phyloP scores from a whole-genome alignment of 2,329 filamentous ascomycete genomes.

The Pseudohalonectria lignicola region DNA sequence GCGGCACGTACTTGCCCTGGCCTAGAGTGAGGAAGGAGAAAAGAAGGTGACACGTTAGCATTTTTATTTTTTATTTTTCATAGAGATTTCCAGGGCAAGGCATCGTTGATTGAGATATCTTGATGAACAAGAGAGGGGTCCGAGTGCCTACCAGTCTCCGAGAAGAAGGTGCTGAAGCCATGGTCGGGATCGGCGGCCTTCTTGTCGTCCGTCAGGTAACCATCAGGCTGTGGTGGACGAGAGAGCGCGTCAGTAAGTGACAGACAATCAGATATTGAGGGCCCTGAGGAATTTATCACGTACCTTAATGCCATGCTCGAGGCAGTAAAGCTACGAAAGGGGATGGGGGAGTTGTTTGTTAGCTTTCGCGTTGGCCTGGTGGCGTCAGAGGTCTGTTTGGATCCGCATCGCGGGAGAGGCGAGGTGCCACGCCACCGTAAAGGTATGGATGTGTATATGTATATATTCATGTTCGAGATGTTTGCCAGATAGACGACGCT shows the following conservation, averaged over 20 bases:
- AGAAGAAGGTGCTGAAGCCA: slow-evolving; percentile 99
- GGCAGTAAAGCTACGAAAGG: slow-evolving; percentile 80
- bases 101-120: no score
- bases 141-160: slow-evolving; percentile 73
- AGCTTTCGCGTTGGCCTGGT: slow-evolving; percentile 12
- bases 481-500: no score
- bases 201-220: slow-evolving; percentile 96
- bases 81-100: no score
- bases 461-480: no score
- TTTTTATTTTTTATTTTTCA: no score
- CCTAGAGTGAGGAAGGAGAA: slow-evolving; percentile 38
- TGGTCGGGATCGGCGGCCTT: slow-evolving; percentile 88
- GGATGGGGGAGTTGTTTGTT: slow-evolving; percentile 12
- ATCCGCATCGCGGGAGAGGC: no score
- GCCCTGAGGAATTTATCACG: slow-evolving; percentile 14
- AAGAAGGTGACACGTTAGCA: no score
- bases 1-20: slow-evolving; percentile 97
- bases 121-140: background rate
- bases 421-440: no score
- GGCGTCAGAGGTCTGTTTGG: no score
- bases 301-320: slow-evolving; percentile 99
- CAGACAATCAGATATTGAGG: background rate
- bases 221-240: slow-evolving; percentile 64
- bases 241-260: slow-evolving; percentile 19
- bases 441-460: background rate